Evolutionary conservation across 257 asterid species (phyloP), one percentile per base, ranked within the genome.

Genomic region (Verbascum thapsus): DNA sequence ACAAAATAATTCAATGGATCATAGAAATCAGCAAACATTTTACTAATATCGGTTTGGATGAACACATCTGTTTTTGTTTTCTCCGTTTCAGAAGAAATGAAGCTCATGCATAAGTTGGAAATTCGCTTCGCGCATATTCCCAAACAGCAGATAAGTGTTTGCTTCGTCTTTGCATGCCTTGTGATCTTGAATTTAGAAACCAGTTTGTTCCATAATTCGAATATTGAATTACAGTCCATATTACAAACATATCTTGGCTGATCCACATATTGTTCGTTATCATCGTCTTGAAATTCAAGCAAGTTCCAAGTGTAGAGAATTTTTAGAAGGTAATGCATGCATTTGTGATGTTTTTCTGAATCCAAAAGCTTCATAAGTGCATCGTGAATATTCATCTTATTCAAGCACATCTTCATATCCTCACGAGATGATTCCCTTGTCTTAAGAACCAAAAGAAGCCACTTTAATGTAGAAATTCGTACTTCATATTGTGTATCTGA

Each of bases 401-500:
- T 61, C 63, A 74, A 85, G 77, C 80, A 80, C 56, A 73, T 61
- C 60, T 58, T 76, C 63, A 76, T 67, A 58, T 79, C 81, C 75
- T 78, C 84, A 61, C 16, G 63, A 59, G 71, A 65, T 32, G 68
- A 63, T 57, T 76, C 79, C 68, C 77, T 65, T 42, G 73, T 63
- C 75, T 81, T 79, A 45, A 88, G 74, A 71, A 85, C 79, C 80
- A 74, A 76, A 74, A 75, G 81, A 50, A 92, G 88, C 97, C 97
- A 92, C 76, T 89, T 92, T 58, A 92, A 63, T 15, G 96, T 76
- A 45, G 94, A 90, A 59, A 89, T 74, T 64, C 95, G 84, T 43
- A 89, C 97, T 78, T 92, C 99, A 75, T 92, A 92, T 6, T 87
- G 85, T 40, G 76, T 64, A 79, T 89, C 95, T 41, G 95, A 74